phyloP scores from a whole-genome alignment of 2,329 filamentous ascomycete genomes.

The Fusarium buxicola region DNA sequence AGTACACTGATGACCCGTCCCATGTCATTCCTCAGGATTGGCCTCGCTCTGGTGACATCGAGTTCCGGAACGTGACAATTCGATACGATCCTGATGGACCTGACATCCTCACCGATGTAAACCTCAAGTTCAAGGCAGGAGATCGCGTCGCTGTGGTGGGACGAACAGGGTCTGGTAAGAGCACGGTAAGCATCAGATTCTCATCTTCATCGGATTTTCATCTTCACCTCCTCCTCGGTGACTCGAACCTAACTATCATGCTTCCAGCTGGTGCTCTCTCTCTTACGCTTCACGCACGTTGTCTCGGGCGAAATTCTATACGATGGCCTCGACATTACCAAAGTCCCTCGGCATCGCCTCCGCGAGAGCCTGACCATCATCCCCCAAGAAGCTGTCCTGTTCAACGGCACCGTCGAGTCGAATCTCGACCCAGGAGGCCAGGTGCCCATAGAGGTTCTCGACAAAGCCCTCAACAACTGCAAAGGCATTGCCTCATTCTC shows the following conservation, averaged over 20 bases:
- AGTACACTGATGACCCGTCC: slow-evolving; percentile 55
- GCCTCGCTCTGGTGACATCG: slow-evolving; percentile 60
- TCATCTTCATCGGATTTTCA: background rate
- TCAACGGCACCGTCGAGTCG: slow-evolving; percentile 63
- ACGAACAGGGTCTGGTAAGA: slow-evolving; percentile 85
- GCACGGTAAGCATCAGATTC: slow-evolving; percentile 67
- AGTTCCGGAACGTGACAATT: slow-evolving; percentile 64
- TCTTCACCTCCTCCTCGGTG: background rate
- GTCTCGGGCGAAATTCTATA: slow-evolving; percentile 65
- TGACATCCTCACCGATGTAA: slow-evolving; percentile 63
- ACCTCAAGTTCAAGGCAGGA: slow-evolving; percentile 69
- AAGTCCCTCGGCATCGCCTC: slow-evolving; percentile 61
- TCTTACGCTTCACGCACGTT: slow-evolving; percentile 65
- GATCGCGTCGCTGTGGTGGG: slow-evolving; percentile 84
- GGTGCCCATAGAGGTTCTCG: slow-evolving; percentile 64
- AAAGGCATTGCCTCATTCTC: slow-evolving; percentile 67
- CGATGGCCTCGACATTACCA: slow-evolving; percentile 67
- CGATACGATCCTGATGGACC: slow-evolving; percentile 59
- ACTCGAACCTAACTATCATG: slow-evolving; percentile 31
- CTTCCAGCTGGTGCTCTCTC: slow-evolving; percentile 60
- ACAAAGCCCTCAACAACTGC: slow-evolving; percentile 71
- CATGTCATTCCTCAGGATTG: slow-evolving; percentile 56
- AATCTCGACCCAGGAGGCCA: slow-evolving; percentile 74
- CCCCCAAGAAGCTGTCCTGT: slow-evolving; percentile 68
- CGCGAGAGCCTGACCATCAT: slow-evolving; percentile 68